Evolutionary conservation across 1,284 basidiomycete species (phyloP).

Genomic region (Wallemia mellicola): DNA sequence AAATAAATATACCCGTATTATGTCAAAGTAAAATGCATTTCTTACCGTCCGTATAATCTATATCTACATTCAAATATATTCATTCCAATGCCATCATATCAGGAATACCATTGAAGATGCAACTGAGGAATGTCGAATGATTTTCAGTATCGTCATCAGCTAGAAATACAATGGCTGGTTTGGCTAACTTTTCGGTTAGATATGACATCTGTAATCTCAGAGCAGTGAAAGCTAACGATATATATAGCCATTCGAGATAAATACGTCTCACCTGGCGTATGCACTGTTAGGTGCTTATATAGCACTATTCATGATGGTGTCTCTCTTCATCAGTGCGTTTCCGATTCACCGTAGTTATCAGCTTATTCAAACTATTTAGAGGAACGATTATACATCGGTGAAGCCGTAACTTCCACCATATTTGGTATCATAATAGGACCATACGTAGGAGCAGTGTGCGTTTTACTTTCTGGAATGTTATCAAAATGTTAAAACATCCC

Average conservation of each 20-base stretch:
- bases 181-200: neutral
- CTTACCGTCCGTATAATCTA: no score
- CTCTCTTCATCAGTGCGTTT: conserved; percentile 34
- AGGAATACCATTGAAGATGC: no score
- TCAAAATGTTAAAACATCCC: neutral
- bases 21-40: no score
- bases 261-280: neutral
- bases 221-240: neutral
- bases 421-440: conserved; percentile 57
- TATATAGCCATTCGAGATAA: neutral
- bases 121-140: no score
- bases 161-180: neutral
- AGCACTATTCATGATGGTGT: conserved; percentile 58
- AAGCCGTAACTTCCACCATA: conserved; percentile 80
- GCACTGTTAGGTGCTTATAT: neutral
- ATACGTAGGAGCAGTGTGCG: neutral
- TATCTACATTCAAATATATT: neutral
- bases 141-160: neutral
- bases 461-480: neutral
- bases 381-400: conserved; percentile 79
- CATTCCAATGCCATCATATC: no score
- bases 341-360: no score
- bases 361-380: conserved; percentile 11
- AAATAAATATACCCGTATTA: no score
- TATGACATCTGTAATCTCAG: neutral